Conservation (phyloP, 2,329 filamentous ascomycete species). For the Gliomastix tumulicola region DNA sequence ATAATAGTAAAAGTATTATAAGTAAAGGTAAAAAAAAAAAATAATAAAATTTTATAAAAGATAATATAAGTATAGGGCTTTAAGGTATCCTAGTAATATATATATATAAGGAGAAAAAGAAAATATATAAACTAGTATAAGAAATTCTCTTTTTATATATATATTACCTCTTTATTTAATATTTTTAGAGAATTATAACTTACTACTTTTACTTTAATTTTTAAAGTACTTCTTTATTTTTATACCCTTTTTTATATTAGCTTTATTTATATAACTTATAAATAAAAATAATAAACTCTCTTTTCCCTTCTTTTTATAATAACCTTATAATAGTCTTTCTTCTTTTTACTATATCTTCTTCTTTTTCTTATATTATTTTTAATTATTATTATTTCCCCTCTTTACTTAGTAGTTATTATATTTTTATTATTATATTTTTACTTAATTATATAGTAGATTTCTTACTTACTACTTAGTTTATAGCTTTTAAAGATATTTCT, state of each 20-base stretch:
- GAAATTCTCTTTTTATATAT: neutral
- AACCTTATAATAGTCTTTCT: constrained; percentile 1
- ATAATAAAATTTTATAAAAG: neutral
- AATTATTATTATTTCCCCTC: neutral
- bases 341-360: constrained; percentile 3
- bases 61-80: neutral
- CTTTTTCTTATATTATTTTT: constrained; percentile 2
- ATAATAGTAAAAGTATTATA: neutral
- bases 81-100: neutral
- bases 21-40: neutral
- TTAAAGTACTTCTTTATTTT: neutral
- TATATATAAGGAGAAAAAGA: neutral
- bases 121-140: neutral
- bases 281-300: neutral
- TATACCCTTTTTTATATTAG: neutral
- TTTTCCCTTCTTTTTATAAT: neutral
- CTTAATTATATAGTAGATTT: neutral
- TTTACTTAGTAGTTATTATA: constrained; percentile 1
- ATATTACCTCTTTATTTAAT: neutral
- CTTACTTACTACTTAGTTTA: neutral
- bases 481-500: neutral
- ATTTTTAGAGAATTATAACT: too few species aligned
- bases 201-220: neutral
- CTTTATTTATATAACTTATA: neutral
- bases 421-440: neutral